Base-by-base conservation (phyloP, 202 grass and related monocot species). In the Brachypodium distachyon region DNA sequence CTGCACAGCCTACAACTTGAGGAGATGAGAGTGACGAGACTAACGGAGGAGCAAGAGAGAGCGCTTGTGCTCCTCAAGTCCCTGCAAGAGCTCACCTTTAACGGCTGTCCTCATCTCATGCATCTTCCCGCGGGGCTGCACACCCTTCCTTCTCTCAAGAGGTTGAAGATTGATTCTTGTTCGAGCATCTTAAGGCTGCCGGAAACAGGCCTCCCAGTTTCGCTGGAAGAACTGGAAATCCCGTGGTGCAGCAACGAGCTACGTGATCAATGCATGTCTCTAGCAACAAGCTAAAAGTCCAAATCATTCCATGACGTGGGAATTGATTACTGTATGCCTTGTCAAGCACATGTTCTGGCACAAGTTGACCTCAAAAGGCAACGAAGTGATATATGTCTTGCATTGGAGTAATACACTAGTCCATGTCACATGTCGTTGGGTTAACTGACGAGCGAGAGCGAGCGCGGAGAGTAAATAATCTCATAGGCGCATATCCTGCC, bases 51-150 rank as follows among this genome's bases (percentile, higher is more conserved):
- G 57, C 48, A 79, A 79, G 58, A 38, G 16, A 31, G 1, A 3
- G 48, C 57, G 29, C 38, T 79, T 48, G 38, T 22, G 17, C 58
- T 38, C 7, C 38, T 79, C 16, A 49, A 12, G 7, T 73, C 48
- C 39, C 48, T 85, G 9, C 26, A 55, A 17, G 6, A 48, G 6
- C 67, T 85, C 1, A 0, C 0, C 0, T 36, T 78, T 50, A 0
- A 0, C 0, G 0, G 0, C 7, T 51, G 10, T 29, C 0, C 0
- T 0, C 0, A 0, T 43, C 70, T 82, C 0, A 0, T 9, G 22
- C 21, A 60, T 61, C 72, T 77, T 69, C 72, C 81, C 5, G 3
- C 19, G 1, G 11, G 17, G 10, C 23, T 76, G 31, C 22, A 40
- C 41, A 49, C 3, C 17, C 41, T 83, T 31, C 1, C 4, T 23